Base-by-base conservation (phyloP, 805 yeast genomes). In the Grigorovia jiainica region DNA sequence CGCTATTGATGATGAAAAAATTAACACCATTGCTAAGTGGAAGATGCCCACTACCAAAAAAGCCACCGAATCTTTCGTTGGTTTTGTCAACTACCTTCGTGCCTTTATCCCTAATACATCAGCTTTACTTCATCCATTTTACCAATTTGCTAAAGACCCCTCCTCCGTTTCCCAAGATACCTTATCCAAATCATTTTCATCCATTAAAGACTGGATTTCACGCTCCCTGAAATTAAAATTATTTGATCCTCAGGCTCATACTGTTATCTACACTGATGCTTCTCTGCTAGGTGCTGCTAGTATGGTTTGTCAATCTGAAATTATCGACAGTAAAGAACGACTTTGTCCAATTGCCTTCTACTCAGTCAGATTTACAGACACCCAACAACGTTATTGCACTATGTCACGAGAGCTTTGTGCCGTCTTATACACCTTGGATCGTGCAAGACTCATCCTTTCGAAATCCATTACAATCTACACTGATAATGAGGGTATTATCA, bases 31-130 rank as follows among this genome's bases (percentile, higher is more conserved):
- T 3, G 17, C 17, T n/a, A 35, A 35, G 3, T 34, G 38, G 39
- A 33, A 35, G 17, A 15, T 36, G 24, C 40, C 43, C 3, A 29
- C 38, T 15, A 30, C 39, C 7, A 34, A 36, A 17, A 40, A 34
- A 35, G 43, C 38, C 16, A 34, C 36, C 7, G 25, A 20, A 6
- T 29, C 17, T n/a, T 43, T 35, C 18, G 36, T 43, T 18, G 40
- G 43, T 1, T 43, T 43, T 5, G 39, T 36, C 9, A 39, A 39
- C 30, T 43, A 20, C 15, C 40, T 43, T 19, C 38, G 45, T 10
- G 31, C 35, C 17, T 43, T 43, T 21, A 40, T 43, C 1, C 43
- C 43, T 1, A 31, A 38, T 17, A 15, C 38, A 7, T 33, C 42
- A 5, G 21, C 23, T 17, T 39, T 43, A 6, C 30, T 39, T 9